Conservation (phyloP, 2,329 filamentous ascomycete species). For the Arthrobotrys entomopaga region DNA sequence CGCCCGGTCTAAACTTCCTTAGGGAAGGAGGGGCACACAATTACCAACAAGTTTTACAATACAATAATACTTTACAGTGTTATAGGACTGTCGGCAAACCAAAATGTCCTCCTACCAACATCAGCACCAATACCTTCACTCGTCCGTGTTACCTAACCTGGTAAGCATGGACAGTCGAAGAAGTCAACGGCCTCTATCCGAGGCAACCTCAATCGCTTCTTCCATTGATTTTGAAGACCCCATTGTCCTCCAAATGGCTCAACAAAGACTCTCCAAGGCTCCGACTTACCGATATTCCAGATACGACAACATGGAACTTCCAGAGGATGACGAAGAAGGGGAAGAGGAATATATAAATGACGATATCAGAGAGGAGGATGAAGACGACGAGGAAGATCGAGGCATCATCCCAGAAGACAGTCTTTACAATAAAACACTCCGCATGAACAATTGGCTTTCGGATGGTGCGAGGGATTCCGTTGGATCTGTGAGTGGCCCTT, state of each 20-base stretch:
- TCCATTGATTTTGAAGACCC: slow-evolving; percentile 57
- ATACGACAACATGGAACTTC: slow-evolving; percentile 53
- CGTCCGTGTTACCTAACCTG: slow-evolving; percentile 45
- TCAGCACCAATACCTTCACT: slow-evolving; percentile 52
- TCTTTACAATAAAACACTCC: slow-evolving; percentile 57
- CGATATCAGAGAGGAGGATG: slow-evolving; percentile 53
- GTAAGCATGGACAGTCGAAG: slow-evolving; percentile 33
- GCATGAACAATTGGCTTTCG: slow-evolving; percentile 58
- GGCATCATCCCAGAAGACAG: slow-evolving; percentile 57
- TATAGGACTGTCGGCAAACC: neutral
- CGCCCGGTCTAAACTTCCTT: slow-evolving; percentile 37
- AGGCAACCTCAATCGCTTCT: slow-evolving; percentile 59
- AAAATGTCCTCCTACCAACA: slow-evolving; percentile 47
- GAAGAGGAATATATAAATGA: slow-evolving; percentile 56
- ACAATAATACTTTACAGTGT: neutral
- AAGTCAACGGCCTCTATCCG: slow-evolving; percentile 56
- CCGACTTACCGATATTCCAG: slow-evolving; percentile 53
- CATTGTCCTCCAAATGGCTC: slow-evolving; percentile 34
- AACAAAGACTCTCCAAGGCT: slow-evolving; percentile 39
- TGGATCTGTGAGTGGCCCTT: slow-evolving; percentile 56
- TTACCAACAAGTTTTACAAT: slow-evolving; percentile 19
- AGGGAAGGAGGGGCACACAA: slow-evolving; percentile 39
- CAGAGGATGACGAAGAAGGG: slow-evolving; percentile 37
- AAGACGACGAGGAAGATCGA: slow-evolving; percentile 53
- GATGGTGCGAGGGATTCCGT: slow-evolving; percentile 58